Percentiles rank a stretch among this genome's conserved stretches.
Conservation (phyloP, 345 rosid genomes). For the Populus tremula region DNA sequence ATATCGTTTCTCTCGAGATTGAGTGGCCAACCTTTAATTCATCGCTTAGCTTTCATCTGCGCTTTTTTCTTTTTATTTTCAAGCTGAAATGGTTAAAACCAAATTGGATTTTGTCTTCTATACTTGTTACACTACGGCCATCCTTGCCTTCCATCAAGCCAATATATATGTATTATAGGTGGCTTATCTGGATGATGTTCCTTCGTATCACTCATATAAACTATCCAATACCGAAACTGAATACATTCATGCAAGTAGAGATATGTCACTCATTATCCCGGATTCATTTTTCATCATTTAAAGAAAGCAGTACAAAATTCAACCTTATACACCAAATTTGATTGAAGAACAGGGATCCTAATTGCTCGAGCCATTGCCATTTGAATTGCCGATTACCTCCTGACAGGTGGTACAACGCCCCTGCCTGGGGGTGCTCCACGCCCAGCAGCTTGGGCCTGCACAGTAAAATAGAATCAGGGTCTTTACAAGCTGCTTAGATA, state of each 20-base stretch:
- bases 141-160: too few relatives aligned
- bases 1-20: too few relatives aligned
- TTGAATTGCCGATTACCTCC: conserved; percentile 40
- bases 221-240: neutral
- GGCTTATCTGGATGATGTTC: neutral
- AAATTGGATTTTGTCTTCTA: too few relatives aligned
- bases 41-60: too few relatives aligned
- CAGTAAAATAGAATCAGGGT: neutral
- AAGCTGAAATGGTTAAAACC: too few relatives aligned
- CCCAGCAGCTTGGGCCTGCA: conserved; percentile 74
- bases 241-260: conserved; percentile 6
- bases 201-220: neutral
- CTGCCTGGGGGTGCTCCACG: conserved; percentile 75
- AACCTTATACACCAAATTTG: neutral
- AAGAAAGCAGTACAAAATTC: neutral
- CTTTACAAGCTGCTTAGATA: neutral
- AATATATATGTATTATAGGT: too few relatives aligned
- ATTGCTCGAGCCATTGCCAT: neutral
- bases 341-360: conserved; percentile 6
- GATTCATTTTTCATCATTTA: neutral
- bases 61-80: too few relatives aligned
- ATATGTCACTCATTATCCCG: neutral
- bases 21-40: too few relatives aligned
- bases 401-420: conserved; percentile 69
- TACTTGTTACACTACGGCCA: too few relatives aligned